phyloP scores from a whole-genome alignment of 2,329 filamentous ascomycete species.

The Capronia epimyces region DNA sequence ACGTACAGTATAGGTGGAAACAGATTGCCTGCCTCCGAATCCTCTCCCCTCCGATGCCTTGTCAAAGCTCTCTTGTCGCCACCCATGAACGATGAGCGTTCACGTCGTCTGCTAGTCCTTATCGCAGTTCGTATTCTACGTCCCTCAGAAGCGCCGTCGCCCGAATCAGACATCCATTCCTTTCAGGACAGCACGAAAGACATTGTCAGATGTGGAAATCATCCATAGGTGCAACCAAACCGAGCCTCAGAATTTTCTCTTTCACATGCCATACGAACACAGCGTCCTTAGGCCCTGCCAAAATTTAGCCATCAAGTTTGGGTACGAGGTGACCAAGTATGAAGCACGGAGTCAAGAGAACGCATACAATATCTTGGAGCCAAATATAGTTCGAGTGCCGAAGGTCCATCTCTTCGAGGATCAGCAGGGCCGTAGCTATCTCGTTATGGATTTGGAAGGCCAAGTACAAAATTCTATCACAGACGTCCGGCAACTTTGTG shows the following conservation, averaged over 20 bases:
- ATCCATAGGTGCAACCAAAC: neutral
- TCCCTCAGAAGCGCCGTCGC: too few relatives aligned
- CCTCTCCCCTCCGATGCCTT: too few relatives aligned
- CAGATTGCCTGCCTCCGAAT: too few relatives aligned
- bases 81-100: neutral
- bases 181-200: neutral
- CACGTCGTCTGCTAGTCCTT: too few relatives aligned
- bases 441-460: constrained; percentile 10
- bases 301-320: neutral
- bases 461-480: constrained; percentile 1
- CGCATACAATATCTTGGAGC: constrained; percentile 5
- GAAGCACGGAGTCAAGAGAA: constrained; percentile 4
- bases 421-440: constrained; percentile 4
- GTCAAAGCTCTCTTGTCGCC: too few relatives aligned
- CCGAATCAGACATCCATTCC: too few relatives aligned
- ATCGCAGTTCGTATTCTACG: too few relatives aligned
- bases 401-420: constrained; percentile 13
- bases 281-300: neutral
- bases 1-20: too few relatives aligned
- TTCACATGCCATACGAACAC: constrained; percentile 1
- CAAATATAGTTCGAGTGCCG: constrained; percentile 7
- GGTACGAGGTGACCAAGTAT: neutral
- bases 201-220: neutral
- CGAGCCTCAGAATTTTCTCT: neutral
- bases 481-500: neutral